Percentiles rank a stretch among this genome's conserved stretches.
Evolutionary conservation across 2,329 filamentous ascomycete genomes (phyloP).

Genomic region (Clathrospora elynae): DNA sequence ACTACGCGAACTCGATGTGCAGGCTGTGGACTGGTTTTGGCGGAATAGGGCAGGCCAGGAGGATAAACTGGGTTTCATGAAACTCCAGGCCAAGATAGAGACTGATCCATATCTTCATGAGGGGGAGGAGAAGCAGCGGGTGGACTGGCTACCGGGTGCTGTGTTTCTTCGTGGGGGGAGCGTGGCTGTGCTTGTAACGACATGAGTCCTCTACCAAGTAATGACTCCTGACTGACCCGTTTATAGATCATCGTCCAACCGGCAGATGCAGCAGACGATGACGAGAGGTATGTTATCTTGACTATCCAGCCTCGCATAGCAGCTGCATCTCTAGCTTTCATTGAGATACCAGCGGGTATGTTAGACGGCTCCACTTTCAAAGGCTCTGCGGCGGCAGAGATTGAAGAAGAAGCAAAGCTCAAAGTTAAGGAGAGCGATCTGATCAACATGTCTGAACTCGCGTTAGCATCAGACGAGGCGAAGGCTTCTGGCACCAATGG

Average conservation of each 20-base stretch:
- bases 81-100: conserved; percentile 60
- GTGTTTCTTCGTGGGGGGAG: conserved; percentile 64
- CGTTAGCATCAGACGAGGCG: no score
- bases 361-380: conserved; percentile 62
- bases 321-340: conserved; percentile 59
- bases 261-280: conserved; percentile 50
- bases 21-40: conserved; percentile 61
- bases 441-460: conserved; percentile 60
- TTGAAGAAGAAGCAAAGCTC: conserved; percentile 63
- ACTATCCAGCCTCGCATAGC: conserved; percentile 64
- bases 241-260: conserved; percentile 60
- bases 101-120: conserved; percentile 51
- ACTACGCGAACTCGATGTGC: conserved; percentile 59
- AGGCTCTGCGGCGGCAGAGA: conserved; percentile 62
- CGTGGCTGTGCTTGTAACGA: conserved; percentile 60
- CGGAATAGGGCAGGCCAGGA: conserved; percentile 21
- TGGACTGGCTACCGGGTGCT: conserved; percentile 59
- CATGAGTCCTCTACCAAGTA: neutral
- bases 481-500: no score
- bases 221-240: neutral
- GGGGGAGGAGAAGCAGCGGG: conserved; percentile 9
- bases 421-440: conserved; percentile 56
- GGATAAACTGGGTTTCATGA: conserved; percentile 60
- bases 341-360: conserved; percentile 66
- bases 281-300: conserved; percentile 53